Conservation (phyloP, 257 asterid genomes). For the Penstemon davidsonii region DNA sequence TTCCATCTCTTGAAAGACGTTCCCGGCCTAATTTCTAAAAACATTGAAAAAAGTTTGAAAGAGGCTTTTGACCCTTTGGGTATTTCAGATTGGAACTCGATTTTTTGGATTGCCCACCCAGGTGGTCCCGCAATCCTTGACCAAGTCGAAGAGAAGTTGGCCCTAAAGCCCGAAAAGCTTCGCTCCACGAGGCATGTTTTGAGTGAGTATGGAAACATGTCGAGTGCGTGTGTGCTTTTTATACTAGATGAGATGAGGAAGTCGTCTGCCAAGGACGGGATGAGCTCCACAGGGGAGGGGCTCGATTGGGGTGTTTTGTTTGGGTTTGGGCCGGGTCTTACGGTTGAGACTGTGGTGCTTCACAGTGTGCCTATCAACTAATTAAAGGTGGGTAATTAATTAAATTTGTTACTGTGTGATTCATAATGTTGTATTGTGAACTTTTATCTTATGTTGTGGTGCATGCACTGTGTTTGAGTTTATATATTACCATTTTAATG, state of each 20-base stretch:
- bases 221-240: constrained; percentile 62
- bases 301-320: constrained; percentile 70
- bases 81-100: constrained; percentile 62
- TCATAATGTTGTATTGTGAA: too few species aligned
- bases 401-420: background rate
- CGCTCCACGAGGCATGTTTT: constrained; percentile 54
- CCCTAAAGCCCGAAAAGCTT: constrained; percentile 47
- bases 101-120: constrained; percentile 75
- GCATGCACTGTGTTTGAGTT: too few species aligned
- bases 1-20: constrained; percentile 52
- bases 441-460: too few species aligned
- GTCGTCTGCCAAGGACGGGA: constrained; percentile 52
- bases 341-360: constrained; percentile 70
- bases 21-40: constrained; percentile 51
- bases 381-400: background rate
- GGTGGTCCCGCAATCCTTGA: constrained; percentile 75
- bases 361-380: constrained; percentile 45
- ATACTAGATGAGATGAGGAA: constrained; percentile 74
- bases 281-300: constrained; percentile 66
- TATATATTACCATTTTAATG: too few species aligned
- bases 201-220: constrained; percentile 69
- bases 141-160: constrained; percentile 55
- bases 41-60: constrained; percentile 44
- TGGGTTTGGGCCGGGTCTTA: constrained; percentile 80
- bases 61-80: constrained; percentile 61